Conservation (phyloP, 202 grass and related monocot species). For the Miscanthus sacchariflorus region DNA sequence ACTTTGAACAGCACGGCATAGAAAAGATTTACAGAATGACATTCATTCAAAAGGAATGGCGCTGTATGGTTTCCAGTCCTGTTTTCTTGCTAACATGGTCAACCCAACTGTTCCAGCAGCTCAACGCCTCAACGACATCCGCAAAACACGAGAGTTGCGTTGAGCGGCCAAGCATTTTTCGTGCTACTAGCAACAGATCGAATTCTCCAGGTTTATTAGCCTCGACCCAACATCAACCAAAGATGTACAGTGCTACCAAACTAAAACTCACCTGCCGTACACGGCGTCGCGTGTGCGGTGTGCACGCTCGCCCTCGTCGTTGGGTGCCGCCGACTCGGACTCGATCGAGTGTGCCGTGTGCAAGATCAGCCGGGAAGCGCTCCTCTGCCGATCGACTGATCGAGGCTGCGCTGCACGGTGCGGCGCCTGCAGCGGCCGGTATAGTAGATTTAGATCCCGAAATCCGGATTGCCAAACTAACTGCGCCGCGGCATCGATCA, state of each 20-base stretch:
- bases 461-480: no score
- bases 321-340: neutral
- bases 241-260: neutral
- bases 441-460: no score
- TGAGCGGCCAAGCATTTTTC: neutral
- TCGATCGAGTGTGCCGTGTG: neutral
- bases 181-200: neutral
- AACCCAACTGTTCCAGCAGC: neutral
- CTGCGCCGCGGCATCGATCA: no score
- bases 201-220: neutral
- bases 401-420: no score
- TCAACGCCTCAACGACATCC: neutral
- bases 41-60: no score
- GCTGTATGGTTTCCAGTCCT: neutral
- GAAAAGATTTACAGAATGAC: no score
- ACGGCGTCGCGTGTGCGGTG: neutral
- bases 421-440: no score
- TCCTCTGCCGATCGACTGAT: no score
- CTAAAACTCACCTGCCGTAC: neutral
- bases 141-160: neutral
- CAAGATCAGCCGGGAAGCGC: no score
- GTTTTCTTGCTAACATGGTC: neutral
- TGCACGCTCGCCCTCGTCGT: neutral
- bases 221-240: constrained; percentile 16
- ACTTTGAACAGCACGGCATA: no score